Percentiles rank a stretch among this genome's conserved stretches.
These are phyloP conservation scores for Protomyces lactucae-debilis DNA, from an alignment of 1,139 yeast genomes.

Conservation along the genomic window DNA sequence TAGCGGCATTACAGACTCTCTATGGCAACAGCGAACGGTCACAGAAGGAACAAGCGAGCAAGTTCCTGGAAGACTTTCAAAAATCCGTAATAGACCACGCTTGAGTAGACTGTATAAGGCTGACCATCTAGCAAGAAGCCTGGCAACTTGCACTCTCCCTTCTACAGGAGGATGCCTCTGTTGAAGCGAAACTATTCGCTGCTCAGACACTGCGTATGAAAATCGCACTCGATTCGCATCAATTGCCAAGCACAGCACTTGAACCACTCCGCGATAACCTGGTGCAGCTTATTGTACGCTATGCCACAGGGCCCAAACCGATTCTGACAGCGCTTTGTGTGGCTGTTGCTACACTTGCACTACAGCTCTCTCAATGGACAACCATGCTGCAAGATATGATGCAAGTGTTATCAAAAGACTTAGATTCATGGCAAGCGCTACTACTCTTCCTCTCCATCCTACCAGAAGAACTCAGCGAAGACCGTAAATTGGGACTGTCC, in stretches of 20 bases:
- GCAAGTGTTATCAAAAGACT: conserved; percentile 44
- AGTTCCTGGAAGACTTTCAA: conserved; percentile 72
- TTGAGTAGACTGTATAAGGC: conserved; percentile 31
- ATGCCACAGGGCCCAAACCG: conserved; percentile 48
- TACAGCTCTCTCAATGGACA: conserved; percentile 71
- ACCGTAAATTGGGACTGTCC: conserved; percentile 68
- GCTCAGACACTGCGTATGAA: conserved; percentile 87
- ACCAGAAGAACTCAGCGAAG: conserved; percentile 85
- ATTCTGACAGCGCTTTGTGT: conserved; percentile 76
- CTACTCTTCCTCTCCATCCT: conserved; percentile 77
- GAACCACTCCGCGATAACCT: conserved; percentile 58
- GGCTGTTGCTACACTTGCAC: conserved; percentile 72
- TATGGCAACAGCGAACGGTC: conserved; percentile 52
- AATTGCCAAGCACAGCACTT: conserved; percentile 56
- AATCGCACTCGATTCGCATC: conserved; percentile 75
- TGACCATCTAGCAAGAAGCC: conserved; percentile 38
- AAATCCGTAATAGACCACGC: conserved; percentile 46
- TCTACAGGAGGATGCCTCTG: conserved; percentile 36
- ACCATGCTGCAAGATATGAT: conserved; percentile 67
- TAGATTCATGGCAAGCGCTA: conserved; percentile 41
- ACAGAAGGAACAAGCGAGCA: conserved; percentile 58
- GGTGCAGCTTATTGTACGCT: conserved; percentile 51
- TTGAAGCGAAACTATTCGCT: conserved; percentile 69
- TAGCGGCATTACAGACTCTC: conserved; percentile 57
- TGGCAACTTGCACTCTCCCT: conserved; percentile 42